phyloP scores from a whole-genome alignment of 2,329 filamentous ascomycete genomes.

The Boeremia lycopersici region DNA sequence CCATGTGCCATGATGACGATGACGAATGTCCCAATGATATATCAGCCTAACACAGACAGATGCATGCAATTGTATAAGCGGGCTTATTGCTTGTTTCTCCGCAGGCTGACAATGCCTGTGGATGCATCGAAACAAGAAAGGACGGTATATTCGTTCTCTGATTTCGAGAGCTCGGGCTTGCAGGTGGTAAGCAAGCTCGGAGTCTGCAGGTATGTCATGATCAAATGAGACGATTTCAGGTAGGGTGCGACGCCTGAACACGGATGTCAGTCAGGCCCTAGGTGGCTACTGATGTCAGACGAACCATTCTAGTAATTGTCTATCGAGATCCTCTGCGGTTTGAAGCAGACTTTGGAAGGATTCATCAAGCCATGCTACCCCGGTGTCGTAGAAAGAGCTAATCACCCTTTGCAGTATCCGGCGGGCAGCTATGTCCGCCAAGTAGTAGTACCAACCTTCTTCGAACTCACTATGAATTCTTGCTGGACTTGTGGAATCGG shows the following conservation, averaged over 20 bases:
- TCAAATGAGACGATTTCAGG: constrained; percentile 27
- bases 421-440: constrained; percentile 10
- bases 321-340: constrained; percentile 7
- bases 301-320: constrained; percentile 5
- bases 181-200: constrained; percentile 26
- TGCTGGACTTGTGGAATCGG: not conserved
- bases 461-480: constrained; percentile 6
- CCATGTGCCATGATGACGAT: constrained; percentile 45
- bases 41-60: constrained; percentile 24
- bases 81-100: constrained; percentile 16
- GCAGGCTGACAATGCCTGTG: constrained; percentile 21
- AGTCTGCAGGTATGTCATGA: not conserved
- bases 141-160: constrained; percentile 38
- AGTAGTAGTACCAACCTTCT: constrained; percentile 16
- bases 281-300: not conserved
- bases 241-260: not conserved
- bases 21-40: constrained; percentile 22
- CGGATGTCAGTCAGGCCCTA: not conserved
- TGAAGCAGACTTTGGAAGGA: not conserved
- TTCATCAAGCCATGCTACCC: not conserved
- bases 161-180: constrained; percentile 14
- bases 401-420: constrained; percentile 7
- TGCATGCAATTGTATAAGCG: constrained; percentile 24
- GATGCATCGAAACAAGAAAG: constrained; percentile 40
- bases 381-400: not conserved